Evolutionary conservation across 805 yeast species (phyloP), one percentile per base, ranked within the genome.

Genomic region (Candida berthetii): DNA sequence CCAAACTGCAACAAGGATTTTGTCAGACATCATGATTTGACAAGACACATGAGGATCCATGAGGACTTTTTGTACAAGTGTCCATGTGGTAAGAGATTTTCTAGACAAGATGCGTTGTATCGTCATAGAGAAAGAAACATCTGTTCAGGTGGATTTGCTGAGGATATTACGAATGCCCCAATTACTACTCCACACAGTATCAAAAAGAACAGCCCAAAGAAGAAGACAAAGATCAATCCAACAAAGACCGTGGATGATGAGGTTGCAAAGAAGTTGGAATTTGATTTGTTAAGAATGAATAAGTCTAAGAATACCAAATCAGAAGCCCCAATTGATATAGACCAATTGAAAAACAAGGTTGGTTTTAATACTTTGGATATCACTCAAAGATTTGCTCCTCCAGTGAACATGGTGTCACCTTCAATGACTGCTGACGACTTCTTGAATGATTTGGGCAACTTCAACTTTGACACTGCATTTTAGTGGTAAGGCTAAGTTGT

Each of bases 21-120:
- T 66, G 99, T 93, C 19, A 74, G 99, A 47, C 96, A 91, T 48
- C 99, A 93, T 58, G 99, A 93, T 63, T 69, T 93, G 52, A 77
- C 87, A 45, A 76, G 99, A 46, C 99, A 93, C 57, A 80, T 78
- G 49, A 87, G 86, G 58, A 85, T 90, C 14, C 99, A 93, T 58
- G 72, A 78, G 41, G 89, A 79, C 40, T 80, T 81, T 46, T 73
- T 81, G 22, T 82, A 74, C 50, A 68, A 68, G 22, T 93, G 99
- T 63, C 84, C 85, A 0, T 95, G 99, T 66, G 96, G 97, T n/a
- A 91, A 90, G 63, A 82, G 81, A 47, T 93, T 93, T 65, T 81
- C 91, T 2, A 72, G 98, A 44, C 82, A 85, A 41, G 97, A 93
- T 66, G 96, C 96, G 0, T 66, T 90, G 59, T 79, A 78, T 50